Evolutionary conservation across 352 stramenopile genomes (phyloP), one percentile per base, ranked within the genome.

Genomic region (Peronospora belbahrii): DNA sequence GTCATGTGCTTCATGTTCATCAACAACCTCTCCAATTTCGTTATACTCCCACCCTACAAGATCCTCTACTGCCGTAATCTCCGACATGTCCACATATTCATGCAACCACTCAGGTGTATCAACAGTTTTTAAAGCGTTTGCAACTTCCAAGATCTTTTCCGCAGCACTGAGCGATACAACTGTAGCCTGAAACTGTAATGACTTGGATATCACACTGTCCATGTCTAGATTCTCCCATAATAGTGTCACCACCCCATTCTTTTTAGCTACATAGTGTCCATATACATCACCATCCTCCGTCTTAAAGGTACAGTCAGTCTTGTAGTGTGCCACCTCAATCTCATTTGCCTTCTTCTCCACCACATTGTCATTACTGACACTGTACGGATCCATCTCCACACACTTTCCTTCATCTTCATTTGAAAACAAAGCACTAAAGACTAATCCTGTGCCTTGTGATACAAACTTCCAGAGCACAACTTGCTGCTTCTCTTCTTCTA

Each of bases 181-280:
- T 0, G 43, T 43, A 2, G 62, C 56, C 23, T 72, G 58, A 24
- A 78, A 71, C 13, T 19, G 30, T 23, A 83, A 37, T 25, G 46
- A 20, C 52, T 74, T 80, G 14, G 68, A 76, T 30, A 73, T 22
- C 4, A 83, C 65, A 45, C 63, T 74, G 9, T 39, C 58, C 32
- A 50, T 66, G 46, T 76, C 63, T 5, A 47, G 31, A 32, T 80
- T 79, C 27, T 65, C 51, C 71, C 71, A 83, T 44, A 65, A 32
- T 24, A 83, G 28, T 19, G 54, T 62, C 25, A 76, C 25, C 0
- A 48, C 25, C 0, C 66, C 68, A 31, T 15, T 42, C 17, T 42
- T 47, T 17, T 48, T 10, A 14, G 51, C 27, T 5, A 70, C 40
- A 47, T 48, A 67, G 11, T 67, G 56, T 7, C 68, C 68, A 42